Percentiles rank a stretch among this genome's conserved stretches.
Evolutionary conservation across 2,329 filamentous ascomycete genomes (phyloP).

Genomic region (Paraconiothyrium brasiliense): DNA sequence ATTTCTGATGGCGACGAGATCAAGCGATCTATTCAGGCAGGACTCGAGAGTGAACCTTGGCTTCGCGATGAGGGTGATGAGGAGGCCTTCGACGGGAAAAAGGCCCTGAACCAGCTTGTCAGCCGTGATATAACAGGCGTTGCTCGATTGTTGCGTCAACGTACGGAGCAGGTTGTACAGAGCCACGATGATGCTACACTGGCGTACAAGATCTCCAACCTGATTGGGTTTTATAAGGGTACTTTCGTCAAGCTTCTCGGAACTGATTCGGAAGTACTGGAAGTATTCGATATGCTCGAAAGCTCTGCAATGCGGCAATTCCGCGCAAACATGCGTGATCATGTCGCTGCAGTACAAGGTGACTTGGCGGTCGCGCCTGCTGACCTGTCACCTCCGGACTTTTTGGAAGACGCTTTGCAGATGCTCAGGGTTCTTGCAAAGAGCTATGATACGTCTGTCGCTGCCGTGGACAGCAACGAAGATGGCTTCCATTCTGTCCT

Average conservation of each 20-base stretch:
- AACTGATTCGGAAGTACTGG: constrained; percentile 72
- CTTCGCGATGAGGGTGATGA: constrained; percentile 64
- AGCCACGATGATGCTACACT: constrained; percentile 89
- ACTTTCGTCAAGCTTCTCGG: constrained; percentile 86
- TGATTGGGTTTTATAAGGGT: constrained; percentile 86
- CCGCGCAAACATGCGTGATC: constrained; percentile 80
- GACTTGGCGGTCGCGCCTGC: constrained; percentile 74
- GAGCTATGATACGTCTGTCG: constrained; percentile 84
- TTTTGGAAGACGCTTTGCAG: constrained; percentile 81
- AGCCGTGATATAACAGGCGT: constrained; percentile 86
- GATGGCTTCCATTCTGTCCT: constrained; percentile 79
- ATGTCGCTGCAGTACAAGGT: constrained; percentile 76
- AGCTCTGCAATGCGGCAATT: constrained; percentile 84
- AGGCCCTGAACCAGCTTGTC: constrained; percentile 84
- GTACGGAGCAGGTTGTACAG: constrained; percentile 90
- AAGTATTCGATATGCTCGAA: constrained; percentile 74
- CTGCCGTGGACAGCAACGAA: constrained; percentile 63
- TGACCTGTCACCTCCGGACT: constrained; percentile 81
- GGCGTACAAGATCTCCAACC: constrained; percentile 88
- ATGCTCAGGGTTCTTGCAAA: constrained; percentile 82
- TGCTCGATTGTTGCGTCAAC: constrained; percentile 83
- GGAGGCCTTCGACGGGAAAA: constrained; percentile 77
- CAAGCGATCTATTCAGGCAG: constrained; percentile 80
- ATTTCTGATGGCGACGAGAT: constrained; percentile 91
- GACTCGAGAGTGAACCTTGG: constrained; percentile 86